A percentile compares a stretch with the other conserved stretches of the same genome.
Conservation (phyloP, 1,284 basidiomycete species). For the Hypsizygus ulmarius region DNA sequence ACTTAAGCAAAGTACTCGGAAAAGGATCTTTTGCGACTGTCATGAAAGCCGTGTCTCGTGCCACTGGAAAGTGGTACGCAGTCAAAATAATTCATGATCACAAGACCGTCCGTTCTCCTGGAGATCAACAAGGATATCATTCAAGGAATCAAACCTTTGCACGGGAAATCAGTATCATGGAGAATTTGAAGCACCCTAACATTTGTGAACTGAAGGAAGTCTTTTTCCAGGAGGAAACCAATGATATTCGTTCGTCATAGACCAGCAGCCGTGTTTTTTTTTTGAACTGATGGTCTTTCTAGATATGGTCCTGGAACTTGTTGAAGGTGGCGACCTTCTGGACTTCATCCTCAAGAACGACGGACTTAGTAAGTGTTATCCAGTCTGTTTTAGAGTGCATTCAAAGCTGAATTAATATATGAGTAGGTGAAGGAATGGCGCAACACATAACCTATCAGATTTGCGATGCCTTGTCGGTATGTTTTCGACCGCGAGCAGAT, state of each 20-base stretch:
- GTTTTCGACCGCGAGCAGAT: constrained; percentile 18
- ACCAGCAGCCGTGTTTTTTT: neutral
- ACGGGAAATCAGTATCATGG: constrained; percentile 81
- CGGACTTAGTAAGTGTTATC: constrained; percentile 56
- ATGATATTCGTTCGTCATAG: constrained; percentile 59
- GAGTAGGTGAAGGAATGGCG: constrained; percentile 52
- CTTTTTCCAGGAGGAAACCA: constrained; percentile 59
- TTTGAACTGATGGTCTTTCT: constrained; percentile 9
- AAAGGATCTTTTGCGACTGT: constrained; percentile 82
- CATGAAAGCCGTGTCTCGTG: constrained; percentile 62
- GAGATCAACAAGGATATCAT: constrained; percentile 18
- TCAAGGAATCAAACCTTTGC: constrained; percentile 38
- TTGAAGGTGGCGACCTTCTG: constrained; percentile 88
- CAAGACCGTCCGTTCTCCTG: constrained; percentile 35
- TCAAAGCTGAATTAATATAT: neutral
- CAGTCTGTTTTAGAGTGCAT: neutral
- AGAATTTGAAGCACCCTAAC: constrained; percentile 72
- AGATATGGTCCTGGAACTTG: constrained; percentile 78
- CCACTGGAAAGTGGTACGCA: constrained; percentile 62
- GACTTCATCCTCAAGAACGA: constrained; percentile 65
- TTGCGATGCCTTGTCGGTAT: constrained; percentile 67
- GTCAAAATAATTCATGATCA: constrained; percentile 71
- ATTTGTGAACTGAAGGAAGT: constrained; percentile 81
- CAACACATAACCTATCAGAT: constrained; percentile 72
- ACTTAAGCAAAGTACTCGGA: constrained; percentile 66